Evolutionary conservation across 1,284 basidiomycete species (phyloP), one percentile per base, ranked within the genome.

Genomic region (Vanrija sp.): DNA sequence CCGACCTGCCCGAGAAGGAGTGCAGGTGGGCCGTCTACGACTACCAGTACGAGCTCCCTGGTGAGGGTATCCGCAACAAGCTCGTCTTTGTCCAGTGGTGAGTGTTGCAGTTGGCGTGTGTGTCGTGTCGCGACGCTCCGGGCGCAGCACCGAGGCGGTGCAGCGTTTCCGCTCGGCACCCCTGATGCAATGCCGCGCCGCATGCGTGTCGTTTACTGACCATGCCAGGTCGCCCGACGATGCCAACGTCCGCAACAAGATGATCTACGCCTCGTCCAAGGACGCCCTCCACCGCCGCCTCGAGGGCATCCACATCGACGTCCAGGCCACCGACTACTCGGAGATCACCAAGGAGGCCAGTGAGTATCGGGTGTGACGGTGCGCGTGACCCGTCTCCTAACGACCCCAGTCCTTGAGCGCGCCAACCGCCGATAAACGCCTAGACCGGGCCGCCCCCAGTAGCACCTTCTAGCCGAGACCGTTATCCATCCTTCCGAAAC

Each of bases 11-110:
- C 1, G 83, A 85, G 71, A 65, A 67, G 19, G 84, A 90, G 68
- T 91, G 88, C 74, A 81, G 88, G 77, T 98, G 88, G 85, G 94
- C 88, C 29, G 84, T 98, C 46, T 97, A 93, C 77, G 94, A 98
- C 78, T 88, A 95, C 62, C 86, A 91, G 72, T 98, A 82, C 72
- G 84, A 89, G 79, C 83, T 83, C 75, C 86, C 85, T 61, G 89
- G 81, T 49, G 82, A 80, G 61, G 89, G 89, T 58, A 87, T 84
- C 78, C 83, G 94, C 76, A 95, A 89, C 83, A 98, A 97, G 83
- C 83, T 98, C 65, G 80, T 81, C 68, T 97, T 98, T 75, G 75
- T 85, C 78, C 84, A 86, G 56, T 98, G 95, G 84, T 84, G 63
- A 70, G 81, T 79, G 9, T 5, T 34, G 28, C 10, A 5, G 28